Evolutionary conservation across 106 monocot genomes (phyloP).

Genomic region (Ottelia alismoides): DNA sequence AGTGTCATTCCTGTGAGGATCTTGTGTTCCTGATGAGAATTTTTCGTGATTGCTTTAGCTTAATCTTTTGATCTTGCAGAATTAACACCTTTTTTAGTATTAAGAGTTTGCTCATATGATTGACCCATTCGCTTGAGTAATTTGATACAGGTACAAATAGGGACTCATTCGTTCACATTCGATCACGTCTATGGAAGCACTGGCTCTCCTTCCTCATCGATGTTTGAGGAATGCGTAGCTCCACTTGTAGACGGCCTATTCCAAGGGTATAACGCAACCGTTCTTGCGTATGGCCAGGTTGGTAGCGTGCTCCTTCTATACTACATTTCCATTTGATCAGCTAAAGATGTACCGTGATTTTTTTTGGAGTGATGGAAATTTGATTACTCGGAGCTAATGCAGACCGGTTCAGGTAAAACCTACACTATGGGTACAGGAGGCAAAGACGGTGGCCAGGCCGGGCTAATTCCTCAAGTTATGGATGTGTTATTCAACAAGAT

Average conservation of each 20-base stretch:
- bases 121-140: too few relatives aligned
- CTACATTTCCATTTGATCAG: background rate
- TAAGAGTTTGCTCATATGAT: too few relatives aligned
- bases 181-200: conserved; percentile 91
- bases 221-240: conserved; percentile 92
- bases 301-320: background rate
- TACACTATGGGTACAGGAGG: conserved; percentile 96
- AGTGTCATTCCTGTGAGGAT: too few relatives aligned
- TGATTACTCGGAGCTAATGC: conserved; percentile 7
- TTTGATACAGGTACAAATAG: conserved; percentile 78
- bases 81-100: too few relatives aligned
- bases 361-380: background rate
- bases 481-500: conserved; percentile 70
- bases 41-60: too few relatives aligned
- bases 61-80: too few relatives aligned
- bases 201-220: conserved; percentile 62
- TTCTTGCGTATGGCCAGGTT: conserved; percentile 98
- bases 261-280: conserved; percentile 98
- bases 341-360: background rate
- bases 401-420: conserved; percentile 99
- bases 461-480: conserved; percentile 88
- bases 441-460: conserved; percentile 52
- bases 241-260: conserved; percentile 95
- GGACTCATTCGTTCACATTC: conserved; percentile 91
- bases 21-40: too few relatives aligned